These are phyloP conservation scores for Trematosphaeria pertusa DNA, from an alignment of 2,329 filamentous ascomycete species.

Conservation along the genomic window DNA sequence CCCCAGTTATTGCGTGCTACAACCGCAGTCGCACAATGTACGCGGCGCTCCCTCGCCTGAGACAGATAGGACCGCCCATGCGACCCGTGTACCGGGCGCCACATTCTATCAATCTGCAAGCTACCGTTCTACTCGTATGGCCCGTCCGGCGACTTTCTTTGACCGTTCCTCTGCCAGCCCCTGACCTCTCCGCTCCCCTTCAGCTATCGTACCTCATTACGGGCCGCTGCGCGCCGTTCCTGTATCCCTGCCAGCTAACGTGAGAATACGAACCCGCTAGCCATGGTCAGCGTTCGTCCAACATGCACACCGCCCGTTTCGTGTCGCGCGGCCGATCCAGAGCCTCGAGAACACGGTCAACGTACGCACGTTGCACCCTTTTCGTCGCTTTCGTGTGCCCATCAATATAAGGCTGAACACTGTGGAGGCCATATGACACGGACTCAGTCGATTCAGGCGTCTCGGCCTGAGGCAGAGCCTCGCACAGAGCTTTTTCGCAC, in stretches of 20 bases:
- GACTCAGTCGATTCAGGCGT: conserved; percentile 6
- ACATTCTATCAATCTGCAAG: too few species aligned
- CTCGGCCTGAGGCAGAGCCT: conserved; percentile 22
- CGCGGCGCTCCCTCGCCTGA: too few species aligned
- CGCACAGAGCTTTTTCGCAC: too few species aligned
- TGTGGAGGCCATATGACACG: not conserved
- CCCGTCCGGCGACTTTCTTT: conserved; percentile 12
- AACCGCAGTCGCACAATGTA: too few species aligned
- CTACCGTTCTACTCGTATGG: too few species aligned
- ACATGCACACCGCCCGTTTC: conserved; percentile 28
- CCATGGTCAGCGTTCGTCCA: conserved; percentile 26
- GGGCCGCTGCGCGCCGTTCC: conserved; percentile 25
- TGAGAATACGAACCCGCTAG: conserved; percentile 19
- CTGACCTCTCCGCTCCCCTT: conserved; percentile 25
- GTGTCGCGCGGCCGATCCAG: conserved; percentile 26
- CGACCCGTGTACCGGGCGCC: too few species aligned
- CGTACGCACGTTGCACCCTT: conserved; percentile 21
- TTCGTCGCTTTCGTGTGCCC: conserved; percentile 16
- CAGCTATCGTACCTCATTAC: conserved; percentile 18
- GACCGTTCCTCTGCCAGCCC: conserved; percentile 23
- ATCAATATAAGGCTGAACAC: conserved; percentile 2
- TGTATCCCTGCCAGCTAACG: conserved; percentile 20
- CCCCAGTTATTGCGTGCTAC: too few species aligned
- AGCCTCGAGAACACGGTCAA: conserved; percentile 30
- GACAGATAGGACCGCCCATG: too few species aligned